Evolutionary conservation across 2,329 filamentous ascomycete species (phyloP), one percentile per base, ranked within the genome.

Genomic region (Talaromyces atroroseus): DNA sequence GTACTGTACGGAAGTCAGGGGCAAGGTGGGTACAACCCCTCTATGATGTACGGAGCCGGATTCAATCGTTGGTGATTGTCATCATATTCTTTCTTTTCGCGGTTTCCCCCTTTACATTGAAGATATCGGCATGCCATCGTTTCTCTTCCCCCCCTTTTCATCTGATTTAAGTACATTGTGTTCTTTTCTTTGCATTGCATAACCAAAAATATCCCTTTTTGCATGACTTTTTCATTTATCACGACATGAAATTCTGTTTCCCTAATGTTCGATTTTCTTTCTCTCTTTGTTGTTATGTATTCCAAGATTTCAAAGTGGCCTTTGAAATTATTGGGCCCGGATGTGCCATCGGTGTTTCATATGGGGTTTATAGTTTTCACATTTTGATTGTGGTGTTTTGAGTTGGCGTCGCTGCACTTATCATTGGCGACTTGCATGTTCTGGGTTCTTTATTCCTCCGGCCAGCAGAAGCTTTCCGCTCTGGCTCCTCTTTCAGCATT

Each of bases 21-120:
- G 73, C 81, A 82, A 92, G 90, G 90, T 94, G 91, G 90, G 88
- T 96, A 95, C 84, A 91, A 88, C 64, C 78, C 79, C 59, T 74
- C 85, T 68, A 88, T 90, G 84, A 89, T 95, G 82, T 95, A 95
- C 75, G 78, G 78, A 72, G 84, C 83, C 71, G 79, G 77, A 42
- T 85, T 86, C 73, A 78, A 80, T 69, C 80, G 87, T 71, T 91
- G 87, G 87, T 90, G 78, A 76, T 74, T 61, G 52, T 61, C 29
- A 58, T 63, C 58, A 59, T 61, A 58, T 61, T 49, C 23, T 57
- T 65, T 59, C 61, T 60, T 65, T 10, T 60, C 60, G n/a, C n/a
- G n/a, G n/a, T n/a, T 65, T 65, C 63, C 62, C 49, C 59, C 59
- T 62, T 59, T 44, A 59, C 38, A 23, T 48, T 38, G 46, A 56